Evolutionary conservation across 2,329 filamentous ascomycete genomes (phyloP).

Genomic region (Xylariaceae sp.): DNA sequence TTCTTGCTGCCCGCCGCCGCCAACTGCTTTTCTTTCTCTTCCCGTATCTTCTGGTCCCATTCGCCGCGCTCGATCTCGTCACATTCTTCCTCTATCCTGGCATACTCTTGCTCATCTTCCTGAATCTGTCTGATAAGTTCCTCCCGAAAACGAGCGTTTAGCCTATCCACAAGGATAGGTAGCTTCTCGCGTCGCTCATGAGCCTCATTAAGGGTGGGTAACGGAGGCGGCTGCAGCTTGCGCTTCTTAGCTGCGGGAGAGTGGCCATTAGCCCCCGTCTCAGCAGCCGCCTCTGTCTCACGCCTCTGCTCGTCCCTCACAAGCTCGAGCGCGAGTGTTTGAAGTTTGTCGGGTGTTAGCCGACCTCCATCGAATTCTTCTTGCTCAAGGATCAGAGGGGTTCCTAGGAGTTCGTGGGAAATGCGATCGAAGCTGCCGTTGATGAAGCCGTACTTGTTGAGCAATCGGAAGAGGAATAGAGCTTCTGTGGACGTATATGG

Average conservation of each 20-base stretch:
- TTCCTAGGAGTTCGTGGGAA: slow-evolving; percentile 69
- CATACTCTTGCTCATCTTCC: slow-evolving; percentile 68
- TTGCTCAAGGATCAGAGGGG: slow-evolving; percentile 67
- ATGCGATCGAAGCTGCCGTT: slow-evolving; percentile 65
- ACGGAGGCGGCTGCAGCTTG: slow-evolving; percentile 63
- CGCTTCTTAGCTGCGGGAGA: slow-evolving; percentile 65
- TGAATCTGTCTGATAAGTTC: slow-evolving; percentile 66
- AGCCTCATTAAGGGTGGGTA: slow-evolving; percentile 63
- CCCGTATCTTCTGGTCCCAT: slow-evolving; percentile 24
- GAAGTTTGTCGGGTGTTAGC: slow-evolving; percentile 72
- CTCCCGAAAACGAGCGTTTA: slow-evolving; percentile 73
- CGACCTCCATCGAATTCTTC: slow-evolving; percentile 68
- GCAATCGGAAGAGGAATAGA: slow-evolving; percentile 77
- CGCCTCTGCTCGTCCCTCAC: slow-evolving; percentile 67
- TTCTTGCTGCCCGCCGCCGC: slow-evolving; percentile 15
- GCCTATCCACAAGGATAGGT: slow-evolving; percentile 64
- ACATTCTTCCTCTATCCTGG: slow-evolving; percentile 63
- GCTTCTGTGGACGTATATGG: slow-evolving; percentile 82
- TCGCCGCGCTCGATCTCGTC: slow-evolving; percentile 59
- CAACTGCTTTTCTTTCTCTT: slow-evolving; percentile 11
- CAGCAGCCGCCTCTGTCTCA: slow-evolving; percentile 40
- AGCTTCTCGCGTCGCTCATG: slow-evolving; percentile 64
- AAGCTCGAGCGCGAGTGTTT: slow-evolving; percentile 72
- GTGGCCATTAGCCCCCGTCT: slow-evolving; percentile 41
- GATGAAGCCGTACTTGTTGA: slow-evolving; percentile 64